Base-by-base conservation (phyloP, 2,329 filamentous ascomycete species). In the Colletotrichum agaves region DNA sequence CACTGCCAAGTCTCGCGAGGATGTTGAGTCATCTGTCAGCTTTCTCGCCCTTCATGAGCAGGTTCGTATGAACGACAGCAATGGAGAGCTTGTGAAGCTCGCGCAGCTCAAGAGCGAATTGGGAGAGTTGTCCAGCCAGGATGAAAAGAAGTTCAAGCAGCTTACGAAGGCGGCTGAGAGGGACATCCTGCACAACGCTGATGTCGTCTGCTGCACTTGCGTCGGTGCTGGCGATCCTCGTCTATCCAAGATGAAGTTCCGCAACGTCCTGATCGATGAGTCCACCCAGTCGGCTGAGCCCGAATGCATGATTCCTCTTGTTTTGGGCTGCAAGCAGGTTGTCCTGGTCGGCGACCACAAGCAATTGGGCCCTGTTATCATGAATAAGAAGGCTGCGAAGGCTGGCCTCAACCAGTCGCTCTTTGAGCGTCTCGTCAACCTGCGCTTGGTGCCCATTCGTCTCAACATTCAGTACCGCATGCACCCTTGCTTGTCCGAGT, bases 331-430 rank as follows among this genome's bases (percentile, higher is more conserved):
- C 85, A 99, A 99, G 83, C 96, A 99, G 79, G 94, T 98, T 56
- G 96, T 99, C n/a, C 87, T 99, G 39, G 96, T 99, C 46, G 96
- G 96, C 76, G 96, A 99, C 76, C 96, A 99, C 80, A 97, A 98
- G 80, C 96, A 99, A 78, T 88, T 99, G 71, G 96, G 96, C 0
- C 96, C 96, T 1, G 96, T 99, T 74, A 98, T 99, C 77, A 99
- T 99, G 95, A 99, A 99, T 86, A 99, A 99, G 87, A 98, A 98
- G 81, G 96, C 96, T 13, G 96, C 96, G 69, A 98, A 98, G 81
- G 96, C 96, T 62, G 96, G 96, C 69, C 85, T 99, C 15, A 98
- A 98, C 80, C 96, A 98, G 79, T 98, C 95, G n/a, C 85, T 99
- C 10, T 99, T 99, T 75, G 96, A 99, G 82, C 93, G 96, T 74